A percentile compares a stretch with the other conserved stretches of the same genome.
Evolutionary conservation across 2,329 filamentous ascomycete genomes (phyloP).

Genomic region (Nothophoma quercina): DNA sequence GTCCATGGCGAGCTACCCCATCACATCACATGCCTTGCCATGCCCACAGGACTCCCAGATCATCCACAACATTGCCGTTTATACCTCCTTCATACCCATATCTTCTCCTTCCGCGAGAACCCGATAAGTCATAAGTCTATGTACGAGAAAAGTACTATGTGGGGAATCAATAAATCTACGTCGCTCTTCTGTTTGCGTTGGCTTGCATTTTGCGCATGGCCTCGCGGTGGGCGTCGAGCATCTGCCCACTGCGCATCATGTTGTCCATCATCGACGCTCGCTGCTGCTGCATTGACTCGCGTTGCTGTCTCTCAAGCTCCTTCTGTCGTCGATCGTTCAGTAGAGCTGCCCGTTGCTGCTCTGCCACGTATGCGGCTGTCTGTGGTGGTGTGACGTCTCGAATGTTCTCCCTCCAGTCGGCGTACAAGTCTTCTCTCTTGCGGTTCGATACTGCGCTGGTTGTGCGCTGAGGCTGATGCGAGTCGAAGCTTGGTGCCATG

Average conservation of each 20-base stretch:
- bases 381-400: slow-evolving; percentile 33
- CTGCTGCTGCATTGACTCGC: slow-evolving; percentile 64
- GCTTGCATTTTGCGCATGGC: slow-evolving; percentile 82
- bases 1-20: not conserved
- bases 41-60: not conserved
- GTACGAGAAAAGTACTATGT: slow-evolving; percentile 2
- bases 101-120: not conserved
- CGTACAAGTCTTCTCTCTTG: slow-evolving; percentile 45
- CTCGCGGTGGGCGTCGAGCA: slow-evolving; percentile 79
- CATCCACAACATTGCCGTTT: not conserved
- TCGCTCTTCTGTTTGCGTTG: slow-evolving; percentile 54
- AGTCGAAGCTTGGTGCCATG: slow-evolving; percentile 44
- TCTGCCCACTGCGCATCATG: slow-evolving; percentile 76
- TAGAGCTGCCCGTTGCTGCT: slow-evolving; percentile 54
- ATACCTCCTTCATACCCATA: not conserved
- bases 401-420: slow-evolving; percentile 47
- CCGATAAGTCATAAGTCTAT: slow-evolving; percentile 8
- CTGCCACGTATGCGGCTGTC: slow-evolving; percentile 35
- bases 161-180: slow-evolving; percentile 21
- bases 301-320: slow-evolving; percentile 65
- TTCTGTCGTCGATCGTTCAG: slow-evolving; percentile 70
- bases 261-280: slow-evolving; percentile 72
- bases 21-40: not conserved
- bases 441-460: slow-evolving; percentile 34
- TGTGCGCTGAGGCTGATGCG: slow-evolving; percentile 47